Evolutionary conservation across 495 filamentous ascomycete species (phyloP).

Genomic region (Annulohypoxylon stygium): DNA sequence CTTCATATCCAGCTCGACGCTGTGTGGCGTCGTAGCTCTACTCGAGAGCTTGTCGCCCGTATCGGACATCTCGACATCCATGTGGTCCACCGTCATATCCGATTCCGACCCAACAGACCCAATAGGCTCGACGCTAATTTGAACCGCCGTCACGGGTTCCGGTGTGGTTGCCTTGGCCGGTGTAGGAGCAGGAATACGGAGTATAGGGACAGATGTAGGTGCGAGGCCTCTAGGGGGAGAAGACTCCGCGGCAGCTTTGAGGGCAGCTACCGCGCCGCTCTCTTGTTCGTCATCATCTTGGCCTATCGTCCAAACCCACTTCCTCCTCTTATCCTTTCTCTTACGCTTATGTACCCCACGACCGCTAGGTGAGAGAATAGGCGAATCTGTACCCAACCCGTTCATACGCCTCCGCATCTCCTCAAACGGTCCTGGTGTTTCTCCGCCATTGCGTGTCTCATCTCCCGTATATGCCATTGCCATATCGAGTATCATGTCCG

Average conservation of each 20-base stretch:
- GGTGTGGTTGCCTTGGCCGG: conserved; percentile 20
- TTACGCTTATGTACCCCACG: conserved; percentile 61
- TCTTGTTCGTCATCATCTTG: conserved; percentile 59
- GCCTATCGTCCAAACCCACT: conserved; percentile 68
- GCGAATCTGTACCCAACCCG: conserved; percentile 55
- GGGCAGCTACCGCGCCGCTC: conserved; percentile 54
- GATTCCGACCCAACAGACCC: conserved; percentile 37
- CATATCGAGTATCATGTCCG: conserved; percentile 58
- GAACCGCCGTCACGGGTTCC: conserved; percentile 35
- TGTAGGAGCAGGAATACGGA: neutral
- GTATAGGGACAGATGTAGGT: neutral
- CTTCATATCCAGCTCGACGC: conserved; percentile 50
- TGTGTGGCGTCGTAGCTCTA: conserved; percentile 43
- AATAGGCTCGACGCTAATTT: conserved; percentile 47
- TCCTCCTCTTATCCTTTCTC: conserved; percentile 63
- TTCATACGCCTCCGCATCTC: conserved; percentile 68
- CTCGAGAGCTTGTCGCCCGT: conserved; percentile 52
- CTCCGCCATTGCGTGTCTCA: conserved; percentile 66
- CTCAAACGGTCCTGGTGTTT: conserved; percentile 69
- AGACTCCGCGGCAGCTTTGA: conserved; percentile 41
- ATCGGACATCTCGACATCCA: conserved; percentile 62
- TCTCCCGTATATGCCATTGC: conserved; percentile 63
- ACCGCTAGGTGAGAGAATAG: conserved; percentile 51
- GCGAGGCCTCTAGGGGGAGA: conserved; percentile 17
- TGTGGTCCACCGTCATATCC: conserved; percentile 43